Evolutionary conservation across 176 grass and related monocot genomes (phyloP).

Genomic region (Rhynchospora tenuis): DNA sequence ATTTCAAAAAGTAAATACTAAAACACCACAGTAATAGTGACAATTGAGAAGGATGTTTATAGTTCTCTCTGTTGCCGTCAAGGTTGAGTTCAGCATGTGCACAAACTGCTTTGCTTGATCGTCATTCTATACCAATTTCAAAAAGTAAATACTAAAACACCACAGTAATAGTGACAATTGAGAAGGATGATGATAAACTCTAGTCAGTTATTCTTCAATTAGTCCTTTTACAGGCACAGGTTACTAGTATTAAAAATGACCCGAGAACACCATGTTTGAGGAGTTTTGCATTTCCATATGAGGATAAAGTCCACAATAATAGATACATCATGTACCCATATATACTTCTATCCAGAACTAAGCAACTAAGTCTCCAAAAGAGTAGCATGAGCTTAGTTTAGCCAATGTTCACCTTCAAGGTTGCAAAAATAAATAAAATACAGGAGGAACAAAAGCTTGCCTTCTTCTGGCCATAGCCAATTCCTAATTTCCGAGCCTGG

Average conservation of each 20-base stretch:
- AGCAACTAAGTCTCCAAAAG: background rate
- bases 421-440: background rate
- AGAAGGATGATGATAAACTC: background rate
- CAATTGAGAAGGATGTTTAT: background rate
- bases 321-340: background rate
- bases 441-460: constrained; percentile 20
- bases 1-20: background rate
- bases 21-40: background rate
- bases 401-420: background rate
- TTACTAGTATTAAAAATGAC: background rate
- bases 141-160: background rate
- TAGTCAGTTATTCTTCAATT: background rate
- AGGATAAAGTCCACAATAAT: background rate
- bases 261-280: background rate
- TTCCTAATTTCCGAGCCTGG: constrained; percentile 87
- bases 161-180: background rate
- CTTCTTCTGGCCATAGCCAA: constrained; percentile 88
- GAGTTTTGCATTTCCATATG: background rate
- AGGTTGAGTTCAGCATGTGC: constrained; percentile 86
- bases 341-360: background rate
- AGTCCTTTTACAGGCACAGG: background rate
- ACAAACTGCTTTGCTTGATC: constrained; percentile 85
- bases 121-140: constrained; percentile 48
- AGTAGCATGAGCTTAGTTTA: background rate
- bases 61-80: constrained; percentile 93